Evolutionary conservation across 2,329 filamentous ascomycete species (phyloP).

Genomic region (Alternaria alternata): DNA sequence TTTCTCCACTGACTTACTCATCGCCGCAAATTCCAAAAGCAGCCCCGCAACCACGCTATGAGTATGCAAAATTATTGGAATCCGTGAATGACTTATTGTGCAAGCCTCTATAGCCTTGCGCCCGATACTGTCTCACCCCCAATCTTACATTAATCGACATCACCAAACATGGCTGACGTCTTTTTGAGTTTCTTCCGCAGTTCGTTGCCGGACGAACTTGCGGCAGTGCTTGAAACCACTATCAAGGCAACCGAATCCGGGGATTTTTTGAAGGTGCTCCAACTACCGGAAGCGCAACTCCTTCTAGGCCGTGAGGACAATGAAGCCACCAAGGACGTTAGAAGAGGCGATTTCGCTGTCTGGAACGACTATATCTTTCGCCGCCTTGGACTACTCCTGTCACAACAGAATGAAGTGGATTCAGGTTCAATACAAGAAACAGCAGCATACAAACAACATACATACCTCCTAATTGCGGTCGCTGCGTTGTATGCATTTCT

Average conservation of each 20-base stretch:
- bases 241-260: conserved; percentile 54
- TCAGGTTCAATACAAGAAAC: conserved; percentile 38
- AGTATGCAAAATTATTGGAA: conserved; percentile 19
- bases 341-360: conserved; percentile 43
- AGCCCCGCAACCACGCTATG: conserved; percentile 27
- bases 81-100: background rate
- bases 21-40: conserved; percentile 32
- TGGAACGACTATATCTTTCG: conserved; percentile 59
- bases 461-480: conserved; percentile 66
- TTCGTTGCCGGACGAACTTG: conserved; percentile 54
- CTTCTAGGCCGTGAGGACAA: conserved; percentile 53
- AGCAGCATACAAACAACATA: conserved; percentile 50
- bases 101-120: background rate
- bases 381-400: conserved; percentile 51
- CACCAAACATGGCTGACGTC: conserved; percentile 52
- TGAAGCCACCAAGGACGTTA: conserved; percentile 41
- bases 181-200: conserved; percentile 53
- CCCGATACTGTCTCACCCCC: background rate
- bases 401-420: conserved; percentile 38
- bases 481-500: conserved; percentile 80
- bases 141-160: background rate
- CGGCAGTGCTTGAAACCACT: conserved; percentile 46
- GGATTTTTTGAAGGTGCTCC: conserved; percentile 53
- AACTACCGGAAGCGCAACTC: conserved; percentile 50
- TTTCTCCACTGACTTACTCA: conserved; percentile 44